Base-by-base conservation (phyloP, 768 basidiomycete species). In the Xerocomellus chrysenteron region DNA sequence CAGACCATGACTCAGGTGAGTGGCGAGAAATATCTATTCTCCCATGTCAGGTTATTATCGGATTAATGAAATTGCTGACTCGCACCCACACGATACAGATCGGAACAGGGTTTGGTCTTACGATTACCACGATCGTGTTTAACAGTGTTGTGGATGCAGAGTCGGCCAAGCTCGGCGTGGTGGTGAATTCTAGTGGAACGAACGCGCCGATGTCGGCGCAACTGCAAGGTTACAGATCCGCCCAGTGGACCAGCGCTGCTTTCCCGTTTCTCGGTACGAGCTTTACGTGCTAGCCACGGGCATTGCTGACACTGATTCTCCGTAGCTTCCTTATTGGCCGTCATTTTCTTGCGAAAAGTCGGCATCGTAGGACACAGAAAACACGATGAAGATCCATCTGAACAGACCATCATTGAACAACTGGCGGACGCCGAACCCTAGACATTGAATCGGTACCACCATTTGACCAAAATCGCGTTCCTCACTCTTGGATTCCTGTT, bases 1-100 rank as follows among this genome's bases (percentile, higher is more conserved):
- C 87, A 88, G 65, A 90, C 90, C 1, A 84, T 92, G 81, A 86
- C 81, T 6, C 86, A 88, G 75, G 86, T 84, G 55, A 54, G 72
- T n/a, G 7, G 17, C 50, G 45, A 6, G 41, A 33, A 24, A 42
- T 10, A 17, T 14, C 14, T 53, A 19, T n/a, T 26, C 4, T 44
- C 16, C 43, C 28, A 21, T n/a, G 46, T 40, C 46, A 19, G 9
- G 50, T n/a, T n/a, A 35, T 45, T 17, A 28, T 35, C 17, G 35
- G 43, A 45, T 45, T 19, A 10, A n/a, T 30, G 2, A 36, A 14
- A 40, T 45, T 28, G 36, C 28, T 56, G 37, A 58, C 24, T 32
- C 24, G 6, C 12, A 13, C 24, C 26, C 10, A 43, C 13, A 3
- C 19, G 36, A 10, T 4, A 42, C 56, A 87, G 87, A 69, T 91